Percentiles rank a stretch among this genome's conserved stretches.
phyloP scores from a whole-genome alignment of 2,329 filamentous ascomycete species.

The Fusarium sp. region DNA sequence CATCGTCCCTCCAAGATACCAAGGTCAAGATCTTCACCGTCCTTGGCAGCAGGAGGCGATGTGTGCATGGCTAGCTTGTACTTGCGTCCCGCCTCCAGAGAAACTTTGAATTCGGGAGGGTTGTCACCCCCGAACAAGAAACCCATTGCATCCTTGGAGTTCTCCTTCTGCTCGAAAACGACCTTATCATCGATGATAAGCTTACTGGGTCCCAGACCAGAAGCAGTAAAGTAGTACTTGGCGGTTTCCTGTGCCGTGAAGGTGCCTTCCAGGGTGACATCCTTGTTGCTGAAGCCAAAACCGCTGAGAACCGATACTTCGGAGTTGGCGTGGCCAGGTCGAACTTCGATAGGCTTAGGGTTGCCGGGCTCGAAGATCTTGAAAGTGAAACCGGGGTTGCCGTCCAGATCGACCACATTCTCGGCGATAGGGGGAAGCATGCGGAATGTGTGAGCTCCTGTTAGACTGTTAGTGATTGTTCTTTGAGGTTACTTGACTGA shows the following conservation, averaged over 20 bases:
- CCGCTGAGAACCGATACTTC: constrained; percentile 41
- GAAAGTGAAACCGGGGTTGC: constrained; percentile 52
- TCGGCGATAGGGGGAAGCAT: constrained; percentile 45
- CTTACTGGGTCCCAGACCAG: constrained; percentile 51
- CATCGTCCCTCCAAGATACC: constrained; percentile 53
- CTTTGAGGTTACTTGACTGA: fast-evolving
- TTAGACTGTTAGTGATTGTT: constrained; percentile 4
- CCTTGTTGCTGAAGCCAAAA: constrained; percentile 46
- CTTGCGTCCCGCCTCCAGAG: constrained; percentile 47
- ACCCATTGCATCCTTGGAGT: constrained; percentile 53
- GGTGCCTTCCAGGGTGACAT: constrained; percentile 50
- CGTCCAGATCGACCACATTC: constrained; percentile 50
- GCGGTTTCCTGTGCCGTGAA: constrained; percentile 51
- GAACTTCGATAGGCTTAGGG: constrained; percentile 43
- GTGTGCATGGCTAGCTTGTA: constrained; percentile 52
- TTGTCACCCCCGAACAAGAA: constrained; percentile 52
- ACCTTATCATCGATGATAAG: constrained; percentile 51
- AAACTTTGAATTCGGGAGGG: constrained; percentile 51
- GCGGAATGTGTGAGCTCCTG: constrained; percentile 49
- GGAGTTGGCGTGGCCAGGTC: constrained; percentile 47
- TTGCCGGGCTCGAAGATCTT: constrained; percentile 49
- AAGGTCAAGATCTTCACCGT: constrained; percentile 47
- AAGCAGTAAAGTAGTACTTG: constrained; percentile 52
- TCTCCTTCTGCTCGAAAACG: constrained; percentile 51
- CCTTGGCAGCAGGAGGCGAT: constrained; percentile 46